These are phyloP conservation scores for Arctostaphylos glauca DNA, from an alignment of 148 eudicot genomes.

Conservation along the genomic window DNA sequence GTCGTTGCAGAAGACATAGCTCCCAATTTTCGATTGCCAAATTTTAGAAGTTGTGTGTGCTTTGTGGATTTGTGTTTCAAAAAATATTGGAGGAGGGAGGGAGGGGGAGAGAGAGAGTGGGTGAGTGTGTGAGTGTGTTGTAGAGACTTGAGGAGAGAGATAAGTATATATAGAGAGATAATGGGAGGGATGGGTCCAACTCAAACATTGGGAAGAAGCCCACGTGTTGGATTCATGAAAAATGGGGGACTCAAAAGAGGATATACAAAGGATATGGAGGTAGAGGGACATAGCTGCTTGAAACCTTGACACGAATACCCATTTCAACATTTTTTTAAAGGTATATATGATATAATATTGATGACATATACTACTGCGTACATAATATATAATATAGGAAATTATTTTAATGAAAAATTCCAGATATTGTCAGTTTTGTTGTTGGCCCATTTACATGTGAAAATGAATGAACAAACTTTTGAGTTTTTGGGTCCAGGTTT, in stretches of 20 bases:
- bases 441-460: neutral
- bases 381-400: neutral
- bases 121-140: neutral
- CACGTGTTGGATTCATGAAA: constrained; percentile 28
- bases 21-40: neutral
- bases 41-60: neutral
- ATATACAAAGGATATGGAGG: constrained; percentile 1
- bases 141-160: neutral
- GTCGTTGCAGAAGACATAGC: constrained; percentile 23
- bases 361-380: neutral
- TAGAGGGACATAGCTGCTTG: constrained; percentile 13
- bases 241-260: neutral
- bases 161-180: constrained; percentile 25
- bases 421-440: neutral
- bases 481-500: neutral
- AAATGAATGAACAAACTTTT: neutral
- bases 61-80: neutral
- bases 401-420: neutral
- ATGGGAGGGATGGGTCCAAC: neutral
- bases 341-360: neutral
- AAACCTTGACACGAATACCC: constrained; percentile 24
- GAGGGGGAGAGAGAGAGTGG: neutral
- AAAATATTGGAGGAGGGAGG: neutral
- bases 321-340: neutral
- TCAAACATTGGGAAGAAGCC: constrained; percentile 2